These are phyloP conservation scores for Penicillium coffeae DNA, from an alignment of 495 filamentous ascomycete species.

Conservation along the genomic window DNA sequence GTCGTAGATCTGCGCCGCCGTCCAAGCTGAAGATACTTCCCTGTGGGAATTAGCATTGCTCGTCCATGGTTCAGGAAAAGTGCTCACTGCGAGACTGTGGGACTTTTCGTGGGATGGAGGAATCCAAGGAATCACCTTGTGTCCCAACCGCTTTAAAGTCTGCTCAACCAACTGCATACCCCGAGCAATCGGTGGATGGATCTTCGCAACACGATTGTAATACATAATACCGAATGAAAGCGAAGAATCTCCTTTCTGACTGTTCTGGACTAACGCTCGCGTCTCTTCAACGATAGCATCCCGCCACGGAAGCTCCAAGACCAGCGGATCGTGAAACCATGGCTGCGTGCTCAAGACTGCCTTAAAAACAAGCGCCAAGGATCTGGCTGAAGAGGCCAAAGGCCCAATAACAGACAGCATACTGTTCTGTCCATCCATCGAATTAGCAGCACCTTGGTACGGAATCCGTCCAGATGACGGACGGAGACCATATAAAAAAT, in stretches of 20 bases:
- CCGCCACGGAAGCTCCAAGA: slow-evolving; percentile 61
- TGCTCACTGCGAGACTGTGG: slow-evolving; percentile 27
- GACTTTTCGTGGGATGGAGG: slow-evolving; percentile 48
- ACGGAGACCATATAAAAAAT: slow-evolving; percentile 54
- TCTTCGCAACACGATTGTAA: slow-evolving; percentile 45
- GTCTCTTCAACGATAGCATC: slow-evolving; percentile 46
- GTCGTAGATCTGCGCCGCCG: slow-evolving; percentile 46
- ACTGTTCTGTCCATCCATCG: slow-evolving; percentile 57
- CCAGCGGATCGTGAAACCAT: slow-evolving; percentile 63
- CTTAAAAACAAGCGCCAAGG: slow-evolving; percentile 53
- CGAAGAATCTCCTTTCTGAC: slow-evolving; percentile 21
- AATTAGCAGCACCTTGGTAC: slow-evolving; percentile 41
- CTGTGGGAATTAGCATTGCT: slow-evolving; percentile 7
- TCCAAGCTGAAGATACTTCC: slow-evolving; percentile 37
- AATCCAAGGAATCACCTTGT: slow-evolving; percentile 56
- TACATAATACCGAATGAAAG: slow-evolving; percentile 53
- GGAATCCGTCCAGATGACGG: slow-evolving; percentile 46
- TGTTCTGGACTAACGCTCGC: slow-evolving; percentile 34
- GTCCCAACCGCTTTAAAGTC: slow-evolving; percentile 49
- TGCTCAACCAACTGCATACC: slow-evolving; percentile 51
- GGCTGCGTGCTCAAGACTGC: slow-evolving; percentile 52
- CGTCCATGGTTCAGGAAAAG: background rate
- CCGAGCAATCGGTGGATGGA: slow-evolving; percentile 53
- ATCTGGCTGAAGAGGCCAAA: slow-evolving; percentile 45
- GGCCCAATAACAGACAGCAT: slow-evolving; percentile 58